Conservation (phyloP, 208 protist genomes). For the Trypanosoma brucei region DNA sequence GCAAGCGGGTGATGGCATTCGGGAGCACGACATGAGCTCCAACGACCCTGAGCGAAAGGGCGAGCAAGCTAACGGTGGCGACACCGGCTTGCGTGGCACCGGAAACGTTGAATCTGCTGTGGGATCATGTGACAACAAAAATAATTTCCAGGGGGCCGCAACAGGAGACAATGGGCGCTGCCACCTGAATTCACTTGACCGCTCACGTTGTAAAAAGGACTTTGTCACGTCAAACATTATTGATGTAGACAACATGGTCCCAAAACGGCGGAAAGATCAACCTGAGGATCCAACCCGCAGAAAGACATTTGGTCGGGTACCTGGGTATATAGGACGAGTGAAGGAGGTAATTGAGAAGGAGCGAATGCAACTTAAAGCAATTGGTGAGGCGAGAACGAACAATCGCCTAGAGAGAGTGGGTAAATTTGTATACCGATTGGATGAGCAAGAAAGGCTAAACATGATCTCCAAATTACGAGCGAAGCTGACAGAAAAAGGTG, state of each 20-base stretch:
- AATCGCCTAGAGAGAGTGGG: slow-evolving; percentile 30
- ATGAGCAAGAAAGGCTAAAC: slow-evolving; percentile 64
- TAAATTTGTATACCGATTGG: slow-evolving; percentile 70
- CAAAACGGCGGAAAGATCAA: slow-evolving; percentile 66
- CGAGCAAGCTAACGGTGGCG: too few species aligned
- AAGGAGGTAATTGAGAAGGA: slow-evolving; percentile 86
- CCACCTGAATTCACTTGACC: neutral
- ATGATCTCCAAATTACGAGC: slow-evolving; percentile 66
- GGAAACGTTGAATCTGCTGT: too few species aligned
- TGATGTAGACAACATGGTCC: slow-evolving; percentile 85
- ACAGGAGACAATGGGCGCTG: neutral
- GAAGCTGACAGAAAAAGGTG: slow-evolving; percentile 57
- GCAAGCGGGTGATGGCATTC: too few species aligned
- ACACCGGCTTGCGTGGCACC: too few species aligned
- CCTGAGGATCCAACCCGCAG: slow-evolving; percentile 52
- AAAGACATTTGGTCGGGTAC: slow-evolving; percentile 81
- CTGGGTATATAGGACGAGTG: slow-evolving; percentile 82
- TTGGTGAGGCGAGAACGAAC: slow-evolving; percentile 51
- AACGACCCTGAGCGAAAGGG: too few species aligned
- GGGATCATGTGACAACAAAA: neutral
- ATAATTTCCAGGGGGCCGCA: neutral
- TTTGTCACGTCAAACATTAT: slow-evolving; percentile 93
- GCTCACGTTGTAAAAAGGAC: slow-evolving; percentile 60
- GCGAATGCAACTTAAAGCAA: slow-evolving; percentile 60
- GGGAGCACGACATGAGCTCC: too few species aligned